Evolutionary conservation across 106 monocot genomes (phyloP), one percentile per base, ranked within the genome.

Genomic region (Platanthera guangdongensis): DNA sequence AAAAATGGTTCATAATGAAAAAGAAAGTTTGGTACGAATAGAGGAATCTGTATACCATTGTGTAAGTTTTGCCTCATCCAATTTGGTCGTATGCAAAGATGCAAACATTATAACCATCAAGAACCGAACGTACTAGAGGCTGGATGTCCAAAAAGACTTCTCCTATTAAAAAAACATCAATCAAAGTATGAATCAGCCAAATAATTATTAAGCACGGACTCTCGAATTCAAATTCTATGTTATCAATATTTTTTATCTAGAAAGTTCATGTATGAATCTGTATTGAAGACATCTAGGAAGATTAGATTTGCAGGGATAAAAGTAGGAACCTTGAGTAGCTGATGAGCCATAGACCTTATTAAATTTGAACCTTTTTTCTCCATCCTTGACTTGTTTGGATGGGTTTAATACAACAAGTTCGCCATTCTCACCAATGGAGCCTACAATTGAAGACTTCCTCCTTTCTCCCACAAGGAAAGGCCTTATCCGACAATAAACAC

Each of bases 1-100:
- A 9, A 7, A 62, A 10, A 47, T 19, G 16, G 21, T 45, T 52
- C 62, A 67, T 14, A 4, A 51, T 19, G 30, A 65, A 65, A 60
- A 50, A 63, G 32, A 67, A 9, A 80, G 19, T 57, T 47, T 21
- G 28, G 39, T 12, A 51, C 32, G 10, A 22, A 63, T 21, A 65
- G 32, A 65, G 4, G 64, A 54, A 57, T 25, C 4, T 9, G 18
- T 50, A 74, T 84, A 94, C 89, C 94, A 94, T 94, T 53, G 88
- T 94, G 63, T 94, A 89, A 4, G 94, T 94, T 79, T 94, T 94
- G 12, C 94, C 94, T n/a, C 91, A 94, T 69, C 94, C 91, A 74
- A 89, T 94, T 79, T 94, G 94, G 49, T 91, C 94, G 71, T 94
- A 94, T 14, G 94, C 91, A 83, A 89, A 91, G 46, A 94, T 91